Evolutionary conservation across 306 rosid genomes (phyloP), one percentile per base, ranked within the genome.

Genomic region (Datisca glomerata): DNA sequence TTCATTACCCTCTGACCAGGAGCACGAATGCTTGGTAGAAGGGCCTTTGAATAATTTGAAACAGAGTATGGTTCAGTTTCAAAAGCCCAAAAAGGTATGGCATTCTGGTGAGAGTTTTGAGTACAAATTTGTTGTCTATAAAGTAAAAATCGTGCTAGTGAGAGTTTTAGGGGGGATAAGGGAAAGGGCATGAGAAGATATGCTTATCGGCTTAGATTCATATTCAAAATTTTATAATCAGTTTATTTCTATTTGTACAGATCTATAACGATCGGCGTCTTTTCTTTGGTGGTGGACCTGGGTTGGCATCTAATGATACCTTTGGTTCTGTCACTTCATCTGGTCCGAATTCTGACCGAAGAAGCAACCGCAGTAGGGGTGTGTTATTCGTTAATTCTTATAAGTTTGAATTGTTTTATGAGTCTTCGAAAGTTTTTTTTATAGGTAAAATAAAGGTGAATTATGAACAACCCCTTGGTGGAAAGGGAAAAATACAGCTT

Each of bases 61-160:
- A 66, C 98, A 85, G 72, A 91, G 98, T 63, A 80, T 91, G 98
- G 95, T 91, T 60, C 98, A 91, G 50, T 91, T 91, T 66, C 98
- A 82, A 66, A 91, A 91, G 67, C 98, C 98, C 28, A 91, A 91
- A 61, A 91, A 91, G 98, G 98, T 91, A 48, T 45, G 52, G 23
- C 18, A 9, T 14, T 15, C n/a, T n/a, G n/a, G n/a, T n/a, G n/a
- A n/a, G n/a, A n/a, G n/a, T n/a, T n/a, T n/a, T n/a, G n/a, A n/a
- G n/a, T n/a, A n/a, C n/a, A n/a, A n/a, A n/a, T n/a, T n/a, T n/a
- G n/a, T n/a, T n/a, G n/a, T n/a, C n/a, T n/a, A n/a, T n/a, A n/a
- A n/a, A n/a, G n/a, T n/a, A n/a, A n/a, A n/a, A n/a, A n/a, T n/a
- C n/a, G n/a, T n/a, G n/a, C n/a, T n/a, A n/a, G n/a, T n/a, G n/a